Percentiles rank a stretch among this genome's conserved stretches.
These are phyloP conservation scores for Pseudogymnoascus sp. DNA, from an alignment of 2,329 filamentous ascomycete genomes.

Conservation along the genomic window DNA sequence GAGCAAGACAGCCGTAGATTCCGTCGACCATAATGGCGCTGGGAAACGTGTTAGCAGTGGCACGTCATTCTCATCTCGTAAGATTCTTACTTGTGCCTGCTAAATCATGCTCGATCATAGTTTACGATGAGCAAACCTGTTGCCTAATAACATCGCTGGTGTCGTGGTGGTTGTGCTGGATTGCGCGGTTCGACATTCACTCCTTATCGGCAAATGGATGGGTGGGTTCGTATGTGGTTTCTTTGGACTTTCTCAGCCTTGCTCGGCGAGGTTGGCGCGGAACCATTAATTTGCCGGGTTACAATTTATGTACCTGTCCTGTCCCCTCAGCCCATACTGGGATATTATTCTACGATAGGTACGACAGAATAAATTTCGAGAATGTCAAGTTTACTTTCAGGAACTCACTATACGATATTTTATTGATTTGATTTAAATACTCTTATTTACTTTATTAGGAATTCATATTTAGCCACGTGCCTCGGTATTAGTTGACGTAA, in stretches of 20 bases:
- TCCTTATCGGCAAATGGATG: constrained; percentile 2
- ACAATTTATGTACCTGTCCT: not conserved
- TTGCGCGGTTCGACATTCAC: not conserved
- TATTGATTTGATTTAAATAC: not conserved
- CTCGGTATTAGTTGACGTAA: constrained; percentile 1
- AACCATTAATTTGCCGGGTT: not conserved
- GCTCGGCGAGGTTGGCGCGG: not conserved
- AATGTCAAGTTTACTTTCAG: not conserved
- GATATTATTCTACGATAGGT: not conserved
- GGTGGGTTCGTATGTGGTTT: not conserved
- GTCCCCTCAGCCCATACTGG: not conserved
- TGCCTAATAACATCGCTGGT: constrained; percentile 2
- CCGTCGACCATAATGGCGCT: constrained; percentile 20
- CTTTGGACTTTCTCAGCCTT: constrained; percentile 3
- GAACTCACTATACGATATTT: not conserved
- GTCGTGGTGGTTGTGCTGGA: not conserved
- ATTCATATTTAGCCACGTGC: not conserved
- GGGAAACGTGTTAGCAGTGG: constrained; percentile 11
- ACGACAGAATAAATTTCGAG: not conserved
- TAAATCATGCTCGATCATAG: constrained; percentile 9
- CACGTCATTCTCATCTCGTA: not conserved
- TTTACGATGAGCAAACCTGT: constrained; percentile 4
- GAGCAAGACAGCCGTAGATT: constrained; percentile 31
- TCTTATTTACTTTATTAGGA: not conserved
- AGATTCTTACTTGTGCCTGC: not conserved